These are phyloP conservation scores for Rhytidiadelphus loreus DNA, from an alignment of 225 moss, liverwort and hornwort species.

Conservation along the genomic window DNA sequence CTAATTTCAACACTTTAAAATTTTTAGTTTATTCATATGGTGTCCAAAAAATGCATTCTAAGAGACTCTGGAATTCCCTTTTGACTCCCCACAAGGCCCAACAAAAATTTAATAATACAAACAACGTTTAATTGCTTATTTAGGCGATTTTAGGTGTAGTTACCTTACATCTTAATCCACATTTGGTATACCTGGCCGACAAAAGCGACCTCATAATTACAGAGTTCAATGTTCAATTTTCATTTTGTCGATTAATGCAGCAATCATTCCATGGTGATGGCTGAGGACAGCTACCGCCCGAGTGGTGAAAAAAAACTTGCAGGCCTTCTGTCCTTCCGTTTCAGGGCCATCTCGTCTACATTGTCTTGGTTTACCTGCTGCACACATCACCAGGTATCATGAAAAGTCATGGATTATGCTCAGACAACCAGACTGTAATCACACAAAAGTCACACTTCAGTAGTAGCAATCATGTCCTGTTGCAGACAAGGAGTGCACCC, in stretches of 20 bases:
- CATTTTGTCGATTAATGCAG: neutral
- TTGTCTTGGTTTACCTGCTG: conserved; percentile 23
- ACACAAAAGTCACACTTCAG: neutral
- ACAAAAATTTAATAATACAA: neutral
- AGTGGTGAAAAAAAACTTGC: conserved; percentile 3
- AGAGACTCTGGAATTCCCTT: neutral
- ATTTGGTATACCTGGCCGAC: neutral
- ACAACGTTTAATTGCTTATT: neutral
- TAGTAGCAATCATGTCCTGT: neutral
- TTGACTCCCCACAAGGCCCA: no score
- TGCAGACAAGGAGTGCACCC: neutral
- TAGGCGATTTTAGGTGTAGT: neutral
- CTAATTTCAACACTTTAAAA: neutral
- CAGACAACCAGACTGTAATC: neutral
- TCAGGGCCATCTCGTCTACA: neutral
- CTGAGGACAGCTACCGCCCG: neutral
- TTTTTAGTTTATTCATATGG: no score
- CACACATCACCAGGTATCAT: neutral
- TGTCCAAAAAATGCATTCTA: neutral
- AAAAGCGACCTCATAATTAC: neutral
- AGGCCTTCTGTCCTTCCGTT: conserved; percentile 16
- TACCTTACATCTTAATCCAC: neutral
- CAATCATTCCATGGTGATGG: neutral
- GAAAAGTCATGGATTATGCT: neutral
- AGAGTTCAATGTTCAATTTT: neutral